These are phyloP conservation scores for Microdochium trichocladiopsis DNA, from an alignment of 2,329 filamentous ascomycete genomes.

Conservation along the genomic window DNA sequence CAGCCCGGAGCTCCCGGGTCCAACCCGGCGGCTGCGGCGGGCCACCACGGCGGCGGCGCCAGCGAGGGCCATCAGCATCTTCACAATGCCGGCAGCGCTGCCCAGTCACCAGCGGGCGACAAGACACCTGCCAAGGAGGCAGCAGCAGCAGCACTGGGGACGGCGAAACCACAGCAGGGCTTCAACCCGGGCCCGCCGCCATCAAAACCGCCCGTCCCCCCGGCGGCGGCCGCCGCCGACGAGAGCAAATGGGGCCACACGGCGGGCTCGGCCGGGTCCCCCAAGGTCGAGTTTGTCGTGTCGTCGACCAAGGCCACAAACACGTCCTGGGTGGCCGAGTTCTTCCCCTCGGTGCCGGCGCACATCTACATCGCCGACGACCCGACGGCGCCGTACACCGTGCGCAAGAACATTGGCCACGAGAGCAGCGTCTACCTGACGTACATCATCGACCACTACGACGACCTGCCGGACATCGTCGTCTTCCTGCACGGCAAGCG, in stretches of 20 bases:
- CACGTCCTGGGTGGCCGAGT: slow-evolving; percentile 16
- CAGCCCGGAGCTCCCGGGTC: not conserved
- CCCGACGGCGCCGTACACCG: slow-evolving; percentile 26
- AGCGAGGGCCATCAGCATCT: not conserved
- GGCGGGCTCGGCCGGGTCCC: not conserved
- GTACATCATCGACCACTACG: slow-evolving; percentile 23
- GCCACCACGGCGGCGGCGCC: not conserved
- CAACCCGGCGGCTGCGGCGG: not conserved
- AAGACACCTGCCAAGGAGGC: not conserved
- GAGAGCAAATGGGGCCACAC: not conserved
- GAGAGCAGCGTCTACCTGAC: slow-evolving; percentile 28
- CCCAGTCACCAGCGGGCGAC: not conserved
- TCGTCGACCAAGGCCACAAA: slow-evolving; percentile 13
- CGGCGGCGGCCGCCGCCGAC: not conserved
- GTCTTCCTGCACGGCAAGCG: slow-evolving; percentile 22
- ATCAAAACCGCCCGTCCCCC: no score
- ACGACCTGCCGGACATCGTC: slow-evolving; percentile 18
- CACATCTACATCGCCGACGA: slow-evolving; percentile 35
- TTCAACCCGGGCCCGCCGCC: no score
- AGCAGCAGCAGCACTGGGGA: not conserved
- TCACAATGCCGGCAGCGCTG: not conserved
- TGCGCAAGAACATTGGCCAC: slow-evolving; percentile 25
- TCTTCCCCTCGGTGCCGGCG: slow-evolving; percentile 10
- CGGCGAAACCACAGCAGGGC: not conserved
- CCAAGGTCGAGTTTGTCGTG: slow-evolving; percentile 13